Evolutionary conservation across 306 rosid species (phyloP), one percentile per base, ranked within the genome.

Genomic region (Glycine latifolia): DNA sequence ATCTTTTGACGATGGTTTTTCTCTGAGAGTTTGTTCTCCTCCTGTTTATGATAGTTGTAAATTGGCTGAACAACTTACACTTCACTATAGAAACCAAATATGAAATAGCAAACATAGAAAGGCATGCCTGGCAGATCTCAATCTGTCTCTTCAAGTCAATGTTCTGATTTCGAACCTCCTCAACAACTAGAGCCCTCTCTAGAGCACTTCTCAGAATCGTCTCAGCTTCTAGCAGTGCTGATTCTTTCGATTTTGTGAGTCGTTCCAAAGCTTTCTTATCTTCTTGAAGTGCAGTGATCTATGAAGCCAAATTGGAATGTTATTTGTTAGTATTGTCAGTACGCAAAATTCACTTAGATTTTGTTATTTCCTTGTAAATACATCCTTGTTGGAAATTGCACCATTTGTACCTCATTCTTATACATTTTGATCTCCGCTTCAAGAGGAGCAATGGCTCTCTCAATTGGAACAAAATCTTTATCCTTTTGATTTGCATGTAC

Each of bases 131-230:
- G 83, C 91, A 92, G 17, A 94, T 94, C 81, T 92, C 97, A 83
- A 94, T 94, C 87, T 92, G 97, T 89, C 98, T 91, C 90, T 81
- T 92, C 82, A 92, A 78, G 75, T 94, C 97, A 7, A 77, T 81
- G 86, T 94, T 92, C 55, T 88, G 92, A 71, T 94, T 94, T 79
- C 91, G 97, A 86, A 94, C 97, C 86, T 94, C 94, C 84, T 92
- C 98, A 76, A 94, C 94, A 50, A 90, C 87, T 67, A 89, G 87
- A 76, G 97, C 97, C 79, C 90, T 91, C 82, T 92, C 98, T 5
- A 92, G 79, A 20, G 97, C 94, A 72, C 89, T 89, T 71, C 71
- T 65, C 85, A 94, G 47, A 75, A 91, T 95, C 85, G 85, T 91
- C 83, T 95, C 95, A 53, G 97, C 97, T 82, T 95, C 97, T 52